Evolutionary conservation across 176 grass and related monocot species (phyloP).

Genomic region (Lolium rigidum): DNA sequence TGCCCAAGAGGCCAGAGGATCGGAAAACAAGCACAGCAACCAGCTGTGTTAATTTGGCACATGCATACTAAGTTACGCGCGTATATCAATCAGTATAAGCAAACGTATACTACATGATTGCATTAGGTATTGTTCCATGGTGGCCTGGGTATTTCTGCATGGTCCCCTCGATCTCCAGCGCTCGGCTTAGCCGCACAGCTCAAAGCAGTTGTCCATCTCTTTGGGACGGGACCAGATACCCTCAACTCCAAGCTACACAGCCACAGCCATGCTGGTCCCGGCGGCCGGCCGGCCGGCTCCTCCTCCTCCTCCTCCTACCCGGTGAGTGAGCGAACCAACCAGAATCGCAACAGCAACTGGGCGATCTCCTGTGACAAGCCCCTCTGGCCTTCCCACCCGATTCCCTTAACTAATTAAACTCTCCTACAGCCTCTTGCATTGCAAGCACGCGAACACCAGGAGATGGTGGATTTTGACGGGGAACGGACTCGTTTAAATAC

Average conservation of each 20-base stretch:
- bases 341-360: slow-evolving; percentile 56
- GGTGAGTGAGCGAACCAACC: slow-evolving; percentile 46
- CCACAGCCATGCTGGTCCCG: background rate
- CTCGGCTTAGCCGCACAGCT: slow-evolving; percentile 63
- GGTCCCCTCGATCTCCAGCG: too few species aligned
- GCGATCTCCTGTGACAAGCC: slow-evolving; percentile 59
- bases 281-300: too few species aligned
- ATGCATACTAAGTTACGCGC: background rate
- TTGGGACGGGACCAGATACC: slow-evolving; percentile 52
- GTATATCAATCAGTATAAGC: background rate
- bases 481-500: slow-evolving; percentile 35
- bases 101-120: background rate
- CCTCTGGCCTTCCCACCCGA: slow-evolving; percentile 49
- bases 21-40: background rate
- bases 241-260: slow-evolving; percentile 49
- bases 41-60: background rate
- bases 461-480: slow-evolving; percentile 42
- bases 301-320: too few species aligned
- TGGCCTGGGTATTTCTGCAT: background rate
- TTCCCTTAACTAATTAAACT: slow-evolving; percentile 13
- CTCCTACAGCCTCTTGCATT: background rate
- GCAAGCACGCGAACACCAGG: background rate
- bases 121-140: background rate
- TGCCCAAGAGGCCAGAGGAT: background rate
- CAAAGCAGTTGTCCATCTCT: slow-evolving; percentile 66